Conservation (phyloP, 73 alveolate species). For the Effrenium voratum region DNA sequence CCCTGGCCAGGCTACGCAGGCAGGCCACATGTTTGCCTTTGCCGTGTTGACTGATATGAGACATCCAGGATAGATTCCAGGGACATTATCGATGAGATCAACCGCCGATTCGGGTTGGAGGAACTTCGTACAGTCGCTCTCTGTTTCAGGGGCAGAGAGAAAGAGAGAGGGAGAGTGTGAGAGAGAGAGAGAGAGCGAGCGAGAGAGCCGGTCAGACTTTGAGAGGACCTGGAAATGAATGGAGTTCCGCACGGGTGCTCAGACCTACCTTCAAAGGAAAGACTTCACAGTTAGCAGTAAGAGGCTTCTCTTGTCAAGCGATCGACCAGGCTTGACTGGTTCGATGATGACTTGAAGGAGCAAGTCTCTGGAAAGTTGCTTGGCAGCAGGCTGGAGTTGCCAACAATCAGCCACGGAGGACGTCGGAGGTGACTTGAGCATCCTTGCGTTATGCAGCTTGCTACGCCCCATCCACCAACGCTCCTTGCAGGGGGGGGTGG, state of each 20-base stretch:
- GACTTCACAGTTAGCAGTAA: neutral
- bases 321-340: constrained; percentile 47
- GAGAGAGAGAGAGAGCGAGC: no score
- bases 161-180: no score
- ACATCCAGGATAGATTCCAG: constrained; percentile 32
- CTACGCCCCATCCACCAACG: no score
- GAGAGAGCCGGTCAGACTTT: no score
- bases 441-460: no score
- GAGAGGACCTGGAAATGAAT: constrained; percentile 35
- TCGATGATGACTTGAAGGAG: constrained; percentile 54
- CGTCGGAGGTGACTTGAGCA: neutral
- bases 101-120: constrained; percentile 77
- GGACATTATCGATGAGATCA: constrained; percentile 61
- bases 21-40: neutral
- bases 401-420: neutral
- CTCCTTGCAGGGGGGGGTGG: no score
- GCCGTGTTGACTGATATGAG: neutral
- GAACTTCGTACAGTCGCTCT: neutral
- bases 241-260: constrained; percentile 56
- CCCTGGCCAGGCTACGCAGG: constrained; percentile 34
- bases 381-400: neutral
- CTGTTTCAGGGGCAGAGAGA: neutral
- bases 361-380: constrained; percentile 30
- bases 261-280: neutral
- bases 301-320: neutral